Conservation (phyloP, 75 land plant genomes). For the Larix kaempferi region DNA sequence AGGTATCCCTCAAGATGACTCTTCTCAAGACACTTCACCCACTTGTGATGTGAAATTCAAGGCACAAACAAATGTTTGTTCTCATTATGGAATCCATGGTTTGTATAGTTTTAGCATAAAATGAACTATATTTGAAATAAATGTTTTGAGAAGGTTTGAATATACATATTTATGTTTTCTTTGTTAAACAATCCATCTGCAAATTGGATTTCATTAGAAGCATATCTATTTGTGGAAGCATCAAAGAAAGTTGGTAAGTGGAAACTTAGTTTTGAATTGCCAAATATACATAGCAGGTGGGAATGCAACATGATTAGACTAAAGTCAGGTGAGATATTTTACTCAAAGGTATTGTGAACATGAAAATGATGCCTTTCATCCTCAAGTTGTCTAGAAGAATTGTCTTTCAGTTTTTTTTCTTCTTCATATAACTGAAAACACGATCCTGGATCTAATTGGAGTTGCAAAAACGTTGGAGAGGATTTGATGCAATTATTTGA, state of each 20-base stretch:
- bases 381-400: conserved; percentile 96
- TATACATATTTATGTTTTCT: conserved; percentile 42
- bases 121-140: conserved; percentile 12
- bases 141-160: conserved; percentile 39
- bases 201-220: neutral
- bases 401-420: conserved; percentile 90
- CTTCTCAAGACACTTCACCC: conserved; percentile 5
- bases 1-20: conserved; percentile 5
- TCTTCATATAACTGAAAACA: conserved; percentile 97
- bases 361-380: conserved; percentile 89
- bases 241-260: too few relatives aligned
- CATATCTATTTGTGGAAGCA: neutral
- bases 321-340: too few relatives aligned
- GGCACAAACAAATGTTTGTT: conserved; percentile 6
- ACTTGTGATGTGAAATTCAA: conserved; percentile 3
- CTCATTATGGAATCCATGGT: conserved; percentile 33
- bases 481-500: conserved; percentile 97
- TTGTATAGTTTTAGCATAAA: conserved; percentile 42
- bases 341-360: conserved; percentile 87
- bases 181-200: conserved; percentile 20
- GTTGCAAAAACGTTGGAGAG: conserved; percentile 91
- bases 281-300: too few relatives aligned
- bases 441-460: conserved; percentile 98
- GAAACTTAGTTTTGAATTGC: too few relatives aligned
- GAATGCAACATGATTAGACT: too few relatives aligned